Conservation (phyloP, 2,329 filamentous ascomycete species). For the Dryadomyces sulphureus region DNA sequence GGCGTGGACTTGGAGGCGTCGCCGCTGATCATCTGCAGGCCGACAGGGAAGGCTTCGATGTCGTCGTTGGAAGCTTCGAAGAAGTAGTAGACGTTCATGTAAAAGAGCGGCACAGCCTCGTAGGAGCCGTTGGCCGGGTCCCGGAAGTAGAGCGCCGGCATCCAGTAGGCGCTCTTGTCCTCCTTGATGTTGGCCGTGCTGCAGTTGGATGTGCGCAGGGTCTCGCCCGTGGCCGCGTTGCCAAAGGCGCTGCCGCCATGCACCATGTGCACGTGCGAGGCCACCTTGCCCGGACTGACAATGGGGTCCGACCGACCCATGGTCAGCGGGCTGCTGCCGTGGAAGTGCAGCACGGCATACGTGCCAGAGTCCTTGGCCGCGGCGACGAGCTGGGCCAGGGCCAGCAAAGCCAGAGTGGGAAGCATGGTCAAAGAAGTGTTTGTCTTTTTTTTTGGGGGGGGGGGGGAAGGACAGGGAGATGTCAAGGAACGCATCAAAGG, state of each 20-base stretch:
- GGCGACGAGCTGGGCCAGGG: constrained; percentile 23
- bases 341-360: constrained; percentile 58
- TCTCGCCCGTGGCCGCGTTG: constrained; percentile 43
- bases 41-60: constrained; percentile 53
- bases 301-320: constrained; percentile 53
- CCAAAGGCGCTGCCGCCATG: constrained; percentile 57
- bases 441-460: too few relatives aligned
- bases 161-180: constrained; percentile 67
- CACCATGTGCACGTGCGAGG: constrained; percentile 54
- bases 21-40: constrained; percentile 58
- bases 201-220: constrained; percentile 47
- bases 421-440: too few relatives aligned
- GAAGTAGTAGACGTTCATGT: constrained; percentile 67
- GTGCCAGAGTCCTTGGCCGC: constrained; percentile 31
- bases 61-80: constrained; percentile 50
- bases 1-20: constrained; percentile 42
- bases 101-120: constrained; percentile 52
- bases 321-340: constrained; percentile 46
- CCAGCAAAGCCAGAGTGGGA: constrained; percentile 9
- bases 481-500: too few relatives aligned
- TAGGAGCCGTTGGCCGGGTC: constrained; percentile 48
- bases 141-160: constrained; percentile 54
- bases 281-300: constrained; percentile 41
- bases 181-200: constrained; percentile 54
- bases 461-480: too few relatives aligned